Evolutionary conservation across 345 rosid genomes (phyloP).

Genomic region (Stellera chamaejasme): DNA sequence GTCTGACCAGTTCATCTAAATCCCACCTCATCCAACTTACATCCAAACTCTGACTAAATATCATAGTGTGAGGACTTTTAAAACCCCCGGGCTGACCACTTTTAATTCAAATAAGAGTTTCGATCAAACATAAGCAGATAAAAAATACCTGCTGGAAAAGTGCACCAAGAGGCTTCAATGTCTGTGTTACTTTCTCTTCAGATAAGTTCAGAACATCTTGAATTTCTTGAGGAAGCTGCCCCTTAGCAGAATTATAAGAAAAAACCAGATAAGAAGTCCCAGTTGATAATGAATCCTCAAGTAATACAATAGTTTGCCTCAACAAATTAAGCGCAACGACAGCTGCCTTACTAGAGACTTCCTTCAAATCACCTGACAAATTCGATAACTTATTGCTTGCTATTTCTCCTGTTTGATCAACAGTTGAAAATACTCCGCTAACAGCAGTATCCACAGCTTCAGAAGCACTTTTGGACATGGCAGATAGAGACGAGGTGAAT

Average conservation of each 20-base stretch:
- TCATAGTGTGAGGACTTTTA: no score
- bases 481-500: conserved; percentile 43
- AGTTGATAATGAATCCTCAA: conserved; percentile 53
- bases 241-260: conserved; percentile 67
- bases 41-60: no score
- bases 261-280: conserved; percentile 61
- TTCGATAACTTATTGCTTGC: conserved; percentile 37
- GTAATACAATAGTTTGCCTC: conserved; percentile 48
- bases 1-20: no score
- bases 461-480: conserved; percentile 48
- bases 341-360: conserved; percentile 48
- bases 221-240: conserved; percentile 61
- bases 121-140: neutral
- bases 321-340: conserved; percentile 47
- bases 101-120: no score
- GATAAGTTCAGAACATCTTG: conserved; percentile 44
- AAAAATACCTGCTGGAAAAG: conserved; percentile 62
- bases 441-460: conserved; percentile 48
- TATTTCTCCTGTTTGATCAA: conserved; percentile 49
- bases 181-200: conserved; percentile 53
- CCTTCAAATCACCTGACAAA: conserved; percentile 47
- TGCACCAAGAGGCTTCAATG: conserved; percentile 50
- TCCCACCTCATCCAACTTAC: no score
- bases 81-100: neutral
- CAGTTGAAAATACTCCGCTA: conserved; percentile 33